Percentiles rank a stretch among this genome's conserved stretches.
Conservation (phyloP, 2,329 filamentous ascomycete genomes). For the Apiospora kogelbergensis region DNA sequence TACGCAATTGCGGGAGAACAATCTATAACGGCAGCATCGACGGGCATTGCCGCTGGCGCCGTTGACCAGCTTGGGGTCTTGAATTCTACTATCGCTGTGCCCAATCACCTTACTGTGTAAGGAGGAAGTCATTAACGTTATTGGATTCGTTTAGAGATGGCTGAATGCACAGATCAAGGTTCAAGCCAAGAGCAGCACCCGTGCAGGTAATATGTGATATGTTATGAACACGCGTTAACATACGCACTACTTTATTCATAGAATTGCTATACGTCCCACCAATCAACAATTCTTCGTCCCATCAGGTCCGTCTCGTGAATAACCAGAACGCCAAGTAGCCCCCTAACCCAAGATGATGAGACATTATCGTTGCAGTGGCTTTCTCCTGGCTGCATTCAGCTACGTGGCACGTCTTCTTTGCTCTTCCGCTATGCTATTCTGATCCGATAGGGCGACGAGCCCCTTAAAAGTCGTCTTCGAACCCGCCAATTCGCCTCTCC, state of each 20-base stretch:
- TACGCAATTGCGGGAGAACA: not conserved
- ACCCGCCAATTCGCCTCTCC: conserved; percentile 60
- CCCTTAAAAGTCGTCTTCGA: conserved; percentile 47
- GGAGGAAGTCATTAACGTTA: not conserved
- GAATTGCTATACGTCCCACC: not conserved
- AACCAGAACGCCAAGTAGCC: conserved; percentile 2
- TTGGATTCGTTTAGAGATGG: not conserved
- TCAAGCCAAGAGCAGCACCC: not conserved
- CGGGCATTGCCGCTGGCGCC: not conserved
- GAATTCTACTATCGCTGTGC: not conserved
- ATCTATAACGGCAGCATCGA: not conserved
- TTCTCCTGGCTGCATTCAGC: not conserved
- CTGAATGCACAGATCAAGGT: not conserved
- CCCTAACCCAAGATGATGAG: not conserved
- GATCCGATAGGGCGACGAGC: not conserved
- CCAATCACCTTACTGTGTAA: not conserved
- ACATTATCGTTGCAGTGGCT: conserved; percentile 3
- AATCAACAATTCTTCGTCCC: not conserved
- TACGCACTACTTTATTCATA: not conserved
- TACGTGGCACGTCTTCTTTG: not conserved
- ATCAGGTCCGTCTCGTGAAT: not conserved
- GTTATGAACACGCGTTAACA: not conserved
- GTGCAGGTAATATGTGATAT: not conserved
- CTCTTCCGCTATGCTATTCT: not conserved
- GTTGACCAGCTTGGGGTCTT: not conserved